Evolutionary conservation across 2,329 filamentous ascomycete species (phyloP), one percentile per base, ranked within the genome.

Genomic region (Zymoseptoria pseudotritici): DNA sequence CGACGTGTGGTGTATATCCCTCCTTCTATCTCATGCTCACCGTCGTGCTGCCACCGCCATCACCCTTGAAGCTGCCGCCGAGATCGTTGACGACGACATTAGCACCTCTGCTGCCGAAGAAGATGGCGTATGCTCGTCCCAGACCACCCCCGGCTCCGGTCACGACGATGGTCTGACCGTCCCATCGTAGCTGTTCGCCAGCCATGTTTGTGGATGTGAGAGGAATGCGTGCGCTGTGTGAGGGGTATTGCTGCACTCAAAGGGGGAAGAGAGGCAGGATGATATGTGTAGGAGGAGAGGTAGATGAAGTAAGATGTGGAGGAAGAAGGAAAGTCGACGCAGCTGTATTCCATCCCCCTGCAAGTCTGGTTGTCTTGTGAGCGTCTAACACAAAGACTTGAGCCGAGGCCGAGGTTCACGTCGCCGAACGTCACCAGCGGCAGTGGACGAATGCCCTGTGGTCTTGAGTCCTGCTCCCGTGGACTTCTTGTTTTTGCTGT

Each of bases 11-110:
- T 51, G 22, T 56, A 17, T 7, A 17, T n/a, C 17, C 17, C 36
- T 46, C 13, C 36, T 5, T 17, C 13, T 17, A 17, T 1, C 4
- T 6, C 36, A 46, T 46, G 36, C 36, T 46, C 58, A 66, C 65
- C 6, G 65, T 61, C 85, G 91, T 95, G 75, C 85, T 86, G 50
- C 89, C 93, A 69, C 83, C 86, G 61, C 92, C 93, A 79, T 97
- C 91, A 68, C 94, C 93, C 77, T 94, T 93, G 82, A 94, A 92
- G 53, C 91, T 94, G 55, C 85, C 90, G 64, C 94, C 94, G 56
- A 97, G 83, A 74, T 99, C 94, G 76, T 99, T 99, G 70, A 99
- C 94, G 54, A 99, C 93, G 69, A 96, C 89, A 76, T 88, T 95
- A 69, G 91, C 94, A 71, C 94, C 94, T 73, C 93, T 86, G 59